Evolutionary conservation across 257 asterid genomes (phyloP), one percentile per base, ranked within the genome.

Genomic region (Cinchona pubescens): DNA sequence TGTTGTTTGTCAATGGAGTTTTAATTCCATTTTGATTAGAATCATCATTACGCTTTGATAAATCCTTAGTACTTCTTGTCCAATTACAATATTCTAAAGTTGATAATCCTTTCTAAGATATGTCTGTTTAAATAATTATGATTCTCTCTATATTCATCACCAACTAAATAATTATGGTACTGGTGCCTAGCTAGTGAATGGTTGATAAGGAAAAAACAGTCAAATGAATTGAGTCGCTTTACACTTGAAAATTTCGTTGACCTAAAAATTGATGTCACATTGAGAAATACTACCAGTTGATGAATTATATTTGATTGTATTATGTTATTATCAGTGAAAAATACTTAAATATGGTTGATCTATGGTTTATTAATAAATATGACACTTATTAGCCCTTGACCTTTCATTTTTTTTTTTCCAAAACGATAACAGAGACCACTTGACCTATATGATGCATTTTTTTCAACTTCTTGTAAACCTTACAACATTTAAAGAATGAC

Each of bases 101-200:
- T 74, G 72, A 74, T 74, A n/a, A n/a, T n/a, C n/a, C n/a, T n/a
- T n/a, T n/a, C n/a, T n/a, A 38, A 79, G 76, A 68, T 74, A 56
- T 74, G 75, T 27, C 64, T 34, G 65, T 56, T 29, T 6, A 38
- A 34, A 53, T 6, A 46, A 64, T 48, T 11, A 63, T 75, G 53
- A 64, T 21, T 18, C 40, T n/a, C 18, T 61, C 66, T 37, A 45
- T 23, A 53, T 53, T 5, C 12, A 48, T 69, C 60, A 43, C 16
- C 67, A 5, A 27, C 29, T 2, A 37, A 37, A 35, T 51, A 45
- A 55, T 3, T 30, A 14, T n/a, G n/a, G 23, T 62, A 45, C 5
- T 37, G 32, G 1, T n/a, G n/a, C n/a, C n/a, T n/a, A n/a, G n/a
- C n/a, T 16, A 37, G 21, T 16, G 19, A 23, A 65, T 19, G n/a